These are phyloP conservation scores for Lavandula angustifolia DNA, from an alignment of 257 asterid species.

Conservation along the genomic window DNA sequence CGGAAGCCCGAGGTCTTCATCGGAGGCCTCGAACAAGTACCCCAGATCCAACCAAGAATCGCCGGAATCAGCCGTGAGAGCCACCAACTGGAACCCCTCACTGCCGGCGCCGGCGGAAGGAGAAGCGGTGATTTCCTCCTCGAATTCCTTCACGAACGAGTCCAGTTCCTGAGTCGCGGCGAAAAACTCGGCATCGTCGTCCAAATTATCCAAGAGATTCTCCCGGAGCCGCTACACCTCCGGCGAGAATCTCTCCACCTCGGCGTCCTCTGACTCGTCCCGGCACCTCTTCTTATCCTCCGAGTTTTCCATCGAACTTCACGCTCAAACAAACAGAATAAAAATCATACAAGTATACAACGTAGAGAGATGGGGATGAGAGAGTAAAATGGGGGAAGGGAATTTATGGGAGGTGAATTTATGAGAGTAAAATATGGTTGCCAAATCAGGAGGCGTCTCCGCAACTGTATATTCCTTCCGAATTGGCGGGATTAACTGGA, in stretches of 20 bases:
- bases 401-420: no score
- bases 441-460: no score
- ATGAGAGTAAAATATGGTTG: no score
- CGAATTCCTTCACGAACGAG: conserved; percentile 80
- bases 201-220: conserved; percentile 52
- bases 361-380: no score
- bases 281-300: conserved; percentile 52
- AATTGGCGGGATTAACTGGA: no score
- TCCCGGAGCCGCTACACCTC: conserved; percentile 71
- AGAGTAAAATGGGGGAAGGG: no score
- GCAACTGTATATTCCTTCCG: no score
- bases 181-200: conserved; percentile 51
- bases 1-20: conserved; percentile 80
- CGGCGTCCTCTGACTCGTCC: conserved; percentile 42
- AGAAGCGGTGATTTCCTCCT: conserved; percentile 60
- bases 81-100: conserved; percentile 33
- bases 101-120: conserved; percentile 17
- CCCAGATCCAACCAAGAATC: conserved; percentile 64
- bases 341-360: no score
- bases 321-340: no score
- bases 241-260: conserved; percentile 45
- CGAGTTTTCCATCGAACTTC: conserved; percentile 43
- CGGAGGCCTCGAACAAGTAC: conserved; percentile 68
- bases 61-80: conserved; percentile 49
- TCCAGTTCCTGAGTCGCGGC: conserved; percentile 55